Percentiles rank a stretch among this genome's conserved stretches.
Conservation (phyloP, 306 rosid genomes). For the Macrotyloma uniflorum region DNA sequence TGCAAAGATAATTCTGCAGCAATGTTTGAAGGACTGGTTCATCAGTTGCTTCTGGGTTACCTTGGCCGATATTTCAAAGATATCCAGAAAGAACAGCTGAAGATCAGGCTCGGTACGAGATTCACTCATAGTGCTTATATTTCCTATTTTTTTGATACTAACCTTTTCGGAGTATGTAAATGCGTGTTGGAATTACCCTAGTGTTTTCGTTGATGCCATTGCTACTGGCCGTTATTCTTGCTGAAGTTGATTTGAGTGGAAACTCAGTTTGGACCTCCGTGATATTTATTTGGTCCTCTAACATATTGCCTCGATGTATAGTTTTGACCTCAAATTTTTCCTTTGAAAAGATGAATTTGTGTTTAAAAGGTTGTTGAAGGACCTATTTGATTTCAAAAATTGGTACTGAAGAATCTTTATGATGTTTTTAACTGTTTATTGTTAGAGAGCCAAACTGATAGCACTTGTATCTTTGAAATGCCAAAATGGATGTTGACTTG, state of each 20-base stretch:
- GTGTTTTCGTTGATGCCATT: background rate
- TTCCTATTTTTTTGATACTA: background rate
- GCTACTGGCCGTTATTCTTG: background rate
- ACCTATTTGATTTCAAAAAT: background rate
- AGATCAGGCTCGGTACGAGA: slow-evolving; percentile 72
- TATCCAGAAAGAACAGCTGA: slow-evolving; percentile 86
- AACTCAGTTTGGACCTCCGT: background rate
- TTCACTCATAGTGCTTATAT: slow-evolving; percentile 6
- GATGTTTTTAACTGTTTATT: background rate
- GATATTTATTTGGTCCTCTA: background rate
- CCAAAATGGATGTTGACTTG: background rate
- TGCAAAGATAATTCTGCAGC: slow-evolving; percentile 27
- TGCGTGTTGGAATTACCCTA: background rate
- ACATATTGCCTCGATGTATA: background rate
- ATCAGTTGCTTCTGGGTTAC: slow-evolving; percentile 82
- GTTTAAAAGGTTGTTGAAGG: background rate
- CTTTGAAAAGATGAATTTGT: background rate
- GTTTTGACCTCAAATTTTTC: background rate
- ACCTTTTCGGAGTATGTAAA: slow-evolving; percentile 6
- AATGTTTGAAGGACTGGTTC: slow-evolving; percentile 87
- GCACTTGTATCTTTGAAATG: background rate
- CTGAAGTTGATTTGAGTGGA: slow-evolving; percentile 11
- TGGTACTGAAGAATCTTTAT: background rate
- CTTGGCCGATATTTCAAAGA: slow-evolving; percentile 80
- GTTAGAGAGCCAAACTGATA: background rate